Conservation (phyloP, 2,329 filamentous ascomycete species). For the Alternaria sp. region DNA sequence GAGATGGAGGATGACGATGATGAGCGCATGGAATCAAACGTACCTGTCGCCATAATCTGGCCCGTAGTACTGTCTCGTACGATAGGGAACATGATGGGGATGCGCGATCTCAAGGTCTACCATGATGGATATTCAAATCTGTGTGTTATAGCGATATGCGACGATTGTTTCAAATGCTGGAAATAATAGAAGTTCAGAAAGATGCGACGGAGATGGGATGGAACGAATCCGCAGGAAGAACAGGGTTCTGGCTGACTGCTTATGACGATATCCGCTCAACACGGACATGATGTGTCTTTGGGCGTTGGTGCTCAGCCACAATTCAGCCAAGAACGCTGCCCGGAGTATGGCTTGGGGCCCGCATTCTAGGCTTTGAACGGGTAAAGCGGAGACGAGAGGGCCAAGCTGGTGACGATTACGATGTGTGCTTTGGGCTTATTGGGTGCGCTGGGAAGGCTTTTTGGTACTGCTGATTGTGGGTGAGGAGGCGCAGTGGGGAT, state of each 20-base stretch:
- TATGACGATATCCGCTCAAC: conserved; percentile 17
- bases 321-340: conserved; percentile 4
- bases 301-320: conserved; percentile 19
- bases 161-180: neutral
- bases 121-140: neutral
- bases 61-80: neutral
- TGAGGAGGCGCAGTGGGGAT: conserved; percentile 4
- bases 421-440: neutral
- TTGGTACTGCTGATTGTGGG: conserved; percentile 1
- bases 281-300: conserved; percentile 8
- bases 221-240: neutral
- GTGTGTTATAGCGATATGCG: conserved; percentile 3
- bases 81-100: neutral
- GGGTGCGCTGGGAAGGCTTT: neutral
- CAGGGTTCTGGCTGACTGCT: neutral
- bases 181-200: neutral
- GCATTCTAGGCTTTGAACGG: neutral
- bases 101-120: neutral
- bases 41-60: conserved; percentile 25
- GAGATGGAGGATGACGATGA: neutral
- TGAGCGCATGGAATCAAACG: conserved; percentile 12
- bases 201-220: conserved; percentile 11
- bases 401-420: neutral
- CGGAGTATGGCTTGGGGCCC: neutral
- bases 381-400: conserved; percentile 5